These are phyloP conservation scores for Termitomyces sp. DNA, from an alignment of 768 basidiomycete species.

Conservation along the genomic window DNA sequence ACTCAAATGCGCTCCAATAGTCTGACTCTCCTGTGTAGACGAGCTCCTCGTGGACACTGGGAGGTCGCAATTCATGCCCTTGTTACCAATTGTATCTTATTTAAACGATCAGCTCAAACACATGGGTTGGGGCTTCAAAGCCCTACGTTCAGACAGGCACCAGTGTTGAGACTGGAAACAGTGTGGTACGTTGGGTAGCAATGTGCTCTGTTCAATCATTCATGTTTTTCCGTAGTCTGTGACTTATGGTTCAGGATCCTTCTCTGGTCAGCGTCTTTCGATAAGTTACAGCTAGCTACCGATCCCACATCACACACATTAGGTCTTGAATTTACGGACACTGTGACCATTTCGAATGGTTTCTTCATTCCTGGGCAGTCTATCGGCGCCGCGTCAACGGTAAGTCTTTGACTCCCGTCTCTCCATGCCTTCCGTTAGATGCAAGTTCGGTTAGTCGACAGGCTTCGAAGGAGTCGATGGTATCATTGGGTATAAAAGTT, in stretches of 20 bases:
- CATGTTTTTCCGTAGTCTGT: slow-evolving; percentile 32
- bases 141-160: slow-evolving; percentile 45
- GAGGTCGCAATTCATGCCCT: too few species aligned
- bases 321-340: slow-evolving; percentile 47
- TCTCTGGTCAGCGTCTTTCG: slow-evolving; percentile 37
- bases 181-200: slow-evolving; percentile 35
- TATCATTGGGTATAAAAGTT: slow-evolving; percentile 46
- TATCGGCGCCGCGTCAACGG: slow-evolving; percentile 53
- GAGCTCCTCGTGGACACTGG: slow-evolving; percentile 27
- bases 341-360: slow-evolving; percentile 44
- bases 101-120: slow-evolving; percentile 40
- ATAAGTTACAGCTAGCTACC: neutral
- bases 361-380: slow-evolving; percentile 52
- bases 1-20: neutral
- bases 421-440: neutral
- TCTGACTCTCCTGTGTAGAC: slow-evolving; percentile 28
- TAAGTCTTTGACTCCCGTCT: neutral
- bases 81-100: too few species aligned
- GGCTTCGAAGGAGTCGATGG: slow-evolving; percentile 55
- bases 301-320: neutral
- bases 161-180: slow-evolving; percentile 37
- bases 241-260: slow-evolving; percentile 55
- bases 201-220: neutral
- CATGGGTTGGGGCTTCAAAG: slow-evolving; percentile 56
- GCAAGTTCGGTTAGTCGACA: slow-evolving; percentile 18